These are phyloP conservation scores for Aspergillus sp. DNA, from an alignment of 2,329 filamentous ascomycete genomes.

Conservation along the genomic window DNA sequence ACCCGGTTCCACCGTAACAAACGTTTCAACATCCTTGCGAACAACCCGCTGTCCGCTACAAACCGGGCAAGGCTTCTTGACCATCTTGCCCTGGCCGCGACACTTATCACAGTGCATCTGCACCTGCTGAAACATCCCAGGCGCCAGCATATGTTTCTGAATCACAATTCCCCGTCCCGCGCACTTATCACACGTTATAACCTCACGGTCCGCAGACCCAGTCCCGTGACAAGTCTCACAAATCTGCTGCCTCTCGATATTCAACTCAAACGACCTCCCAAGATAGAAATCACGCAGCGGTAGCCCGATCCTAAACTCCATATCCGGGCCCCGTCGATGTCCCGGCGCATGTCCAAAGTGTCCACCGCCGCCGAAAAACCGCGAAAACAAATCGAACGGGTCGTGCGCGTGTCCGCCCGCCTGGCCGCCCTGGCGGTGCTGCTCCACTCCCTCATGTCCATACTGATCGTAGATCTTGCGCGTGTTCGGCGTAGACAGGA, in stretches of 20 bases:
- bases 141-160: slow-evolving; percentile 87
- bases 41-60: slow-evolving; percentile 79
- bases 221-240: slow-evolving; percentile 88
- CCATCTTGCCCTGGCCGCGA: slow-evolving; percentile 81
- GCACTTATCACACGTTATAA: slow-evolving; percentile 77
- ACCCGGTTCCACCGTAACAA: slow-evolving; percentile 50
- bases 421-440: slow-evolving; percentile 71
- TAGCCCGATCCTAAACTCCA: slow-evolving; percentile 80
- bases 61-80: slow-evolving; percentile 79
- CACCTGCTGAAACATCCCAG: slow-evolving; percentile 98
- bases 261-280: slow-evolving; percentile 81
- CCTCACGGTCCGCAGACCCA: slow-evolving; percentile 77
- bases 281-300: slow-evolving; percentile 91
- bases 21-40: slow-evolving; percentile 43
- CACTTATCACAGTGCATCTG: slow-evolving; percentile 89
- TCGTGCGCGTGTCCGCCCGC: slow-evolving; percentile 65
- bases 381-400: slow-evolving; percentile 92
- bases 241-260: slow-evolving; percentile 90
- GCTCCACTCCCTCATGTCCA: slow-evolving; percentile 85
- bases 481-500: slow-evolving; percentile 74
- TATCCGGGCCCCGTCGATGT: slow-evolving; percentile 79
- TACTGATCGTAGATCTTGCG: slow-evolving; percentile 92
- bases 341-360: slow-evolving; percentile 73
- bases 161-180: slow-evolving; percentile 79
- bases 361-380: slow-evolving; percentile 91